phyloP scores from a whole-genome alignment of 306 rosid genomes.

The Comarum palustre region DNA sequence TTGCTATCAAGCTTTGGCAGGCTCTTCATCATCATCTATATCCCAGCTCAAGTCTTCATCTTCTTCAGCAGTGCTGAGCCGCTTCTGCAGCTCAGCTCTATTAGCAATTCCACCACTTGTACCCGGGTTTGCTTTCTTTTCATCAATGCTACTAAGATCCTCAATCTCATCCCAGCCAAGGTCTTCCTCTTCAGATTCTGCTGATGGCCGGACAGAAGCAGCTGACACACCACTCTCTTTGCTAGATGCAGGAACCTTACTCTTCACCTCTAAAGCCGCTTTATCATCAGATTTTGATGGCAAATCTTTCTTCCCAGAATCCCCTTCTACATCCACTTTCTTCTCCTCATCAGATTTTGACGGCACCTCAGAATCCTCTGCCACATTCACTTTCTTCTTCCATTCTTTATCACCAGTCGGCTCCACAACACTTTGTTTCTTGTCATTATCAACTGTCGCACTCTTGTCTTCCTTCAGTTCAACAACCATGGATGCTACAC shows the following conservation, averaged over 20 bases:
- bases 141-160: constrained; percentile 75
- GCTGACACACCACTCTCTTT: constrained; percentile 34
- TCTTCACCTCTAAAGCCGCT: constrained; percentile 25
- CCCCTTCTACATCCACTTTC: constrained; percentile 28
- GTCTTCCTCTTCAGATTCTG: constrained; percentile 55
- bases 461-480: too few species aligned
- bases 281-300: constrained; percentile 34
- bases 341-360: constrained; percentile 31
- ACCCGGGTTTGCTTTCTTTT: constrained; percentile 41
- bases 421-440: constrained; percentile 24
- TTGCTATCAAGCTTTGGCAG: constrained; percentile 43
- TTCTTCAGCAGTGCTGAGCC: constrained; percentile 62
- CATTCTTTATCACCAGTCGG: constrained; percentile 24
- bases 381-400: constrained; percentile 22
- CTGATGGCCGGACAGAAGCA: constrained; percentile 35
- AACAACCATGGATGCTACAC: constrained; percentile 24
- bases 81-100: constrained; percentile 55
- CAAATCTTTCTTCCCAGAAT: constrained; percentile 39
- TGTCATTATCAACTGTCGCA: constrained; percentile 26
- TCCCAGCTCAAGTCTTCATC: constrained; percentile 94
- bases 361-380: constrained; percentile 29
- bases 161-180: constrained; percentile 93
- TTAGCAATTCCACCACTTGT: constrained; percentile 27
- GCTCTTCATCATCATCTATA: constrained; percentile 61
- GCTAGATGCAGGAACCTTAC: constrained; percentile 34